Conservation (phyloP, 192 early-diverging fungal species). For the Phlyctochytrium planicorne region DNA sequence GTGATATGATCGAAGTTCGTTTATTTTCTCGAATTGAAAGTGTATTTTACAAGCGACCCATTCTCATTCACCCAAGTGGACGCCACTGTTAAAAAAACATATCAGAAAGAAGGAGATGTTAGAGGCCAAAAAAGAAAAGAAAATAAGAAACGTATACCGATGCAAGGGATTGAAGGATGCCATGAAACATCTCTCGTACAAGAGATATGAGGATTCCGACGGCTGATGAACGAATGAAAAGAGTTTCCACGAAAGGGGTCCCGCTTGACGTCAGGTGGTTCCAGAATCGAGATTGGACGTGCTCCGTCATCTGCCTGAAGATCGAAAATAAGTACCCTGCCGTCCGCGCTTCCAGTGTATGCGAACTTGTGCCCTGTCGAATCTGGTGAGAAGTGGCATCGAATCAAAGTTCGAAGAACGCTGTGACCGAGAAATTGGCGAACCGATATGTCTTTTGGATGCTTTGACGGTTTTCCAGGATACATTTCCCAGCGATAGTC, state of each 20-base stretch:
- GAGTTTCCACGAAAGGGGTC: no score
- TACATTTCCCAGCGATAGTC: constrained; percentile 41
- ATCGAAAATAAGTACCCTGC: constrained; percentile 47
- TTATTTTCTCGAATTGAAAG: no score
- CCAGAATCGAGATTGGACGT: not conserved
- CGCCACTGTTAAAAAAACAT: not conserved
- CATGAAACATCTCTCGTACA: not conserved
- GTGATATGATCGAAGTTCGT: no score
- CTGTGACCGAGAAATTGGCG: constrained; percentile 62
- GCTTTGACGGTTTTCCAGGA: constrained; percentile 34
- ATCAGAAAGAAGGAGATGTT: not conserved
- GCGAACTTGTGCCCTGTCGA: constrained; percentile 61
- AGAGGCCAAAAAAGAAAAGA: no score
- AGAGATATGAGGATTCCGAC: not conserved
- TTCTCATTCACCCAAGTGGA: not conserved
- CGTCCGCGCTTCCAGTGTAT: constrained; percentile 66
- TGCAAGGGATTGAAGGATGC: not conserved
- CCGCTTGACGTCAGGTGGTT: not conserved
- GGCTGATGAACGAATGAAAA: not conserved
- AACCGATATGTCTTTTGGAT: constrained; percentile 56
- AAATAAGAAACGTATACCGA: not conserved
- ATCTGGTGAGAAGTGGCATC: constrained; percentile 67
- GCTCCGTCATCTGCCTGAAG: constrained; percentile 3
- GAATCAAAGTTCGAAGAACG: constrained; percentile 64
- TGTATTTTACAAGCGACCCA: not conserved